Conservation (phyloP, 1,139 yeast genomes). For the Kodamaea derodonti region DNA sequence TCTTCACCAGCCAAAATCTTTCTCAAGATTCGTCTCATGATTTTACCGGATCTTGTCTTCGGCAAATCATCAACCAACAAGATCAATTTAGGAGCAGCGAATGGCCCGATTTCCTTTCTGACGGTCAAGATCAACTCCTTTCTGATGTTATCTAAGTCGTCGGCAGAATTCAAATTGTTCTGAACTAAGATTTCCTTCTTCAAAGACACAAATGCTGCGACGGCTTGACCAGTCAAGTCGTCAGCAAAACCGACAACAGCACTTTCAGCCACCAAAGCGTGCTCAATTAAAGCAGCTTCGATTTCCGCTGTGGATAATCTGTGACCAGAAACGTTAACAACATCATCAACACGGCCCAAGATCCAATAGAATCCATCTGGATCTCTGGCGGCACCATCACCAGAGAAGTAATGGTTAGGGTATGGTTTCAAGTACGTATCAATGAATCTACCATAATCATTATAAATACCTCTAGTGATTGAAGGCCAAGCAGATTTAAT, state of each 20-base stretch:
- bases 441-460: constrained; percentile 61
- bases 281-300: constrained; percentile 75
- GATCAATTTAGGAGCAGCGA: constrained; percentile 76
- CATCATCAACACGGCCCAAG: constrained; percentile 79
- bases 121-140: constrained; percentile 70
- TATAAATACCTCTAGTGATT: constrained; percentile 72
- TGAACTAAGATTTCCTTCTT: constrained; percentile 34
- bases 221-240: constrained; percentile 80
- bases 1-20: constrained; percentile 77
- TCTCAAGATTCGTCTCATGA: constrained; percentile 79
- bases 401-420: constrained; percentile 67
- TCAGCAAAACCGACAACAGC: constrained; percentile 82
- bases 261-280: constrained; percentile 65
- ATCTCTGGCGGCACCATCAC: constrained; percentile 83
- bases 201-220: constrained; percentile 73
- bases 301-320: constrained; percentile 79
- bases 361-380: constrained; percentile 77
- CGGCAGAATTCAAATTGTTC: constrained; percentile 22
- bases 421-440: constrained; percentile 73
- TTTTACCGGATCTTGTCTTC: constrained; percentile 80
- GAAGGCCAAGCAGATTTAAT: constrained; percentile 76
- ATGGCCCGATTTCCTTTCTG: constrained; percentile 78
- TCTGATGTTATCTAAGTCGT: constrained; percentile 52
- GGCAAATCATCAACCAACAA: constrained; percentile 74
- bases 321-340: constrained; percentile 78